Evolutionary conservation across 306 rosid genomes (phyloP), one percentile per base, ranked within the genome.

Genomic region (Crotalaria pallida): DNA sequence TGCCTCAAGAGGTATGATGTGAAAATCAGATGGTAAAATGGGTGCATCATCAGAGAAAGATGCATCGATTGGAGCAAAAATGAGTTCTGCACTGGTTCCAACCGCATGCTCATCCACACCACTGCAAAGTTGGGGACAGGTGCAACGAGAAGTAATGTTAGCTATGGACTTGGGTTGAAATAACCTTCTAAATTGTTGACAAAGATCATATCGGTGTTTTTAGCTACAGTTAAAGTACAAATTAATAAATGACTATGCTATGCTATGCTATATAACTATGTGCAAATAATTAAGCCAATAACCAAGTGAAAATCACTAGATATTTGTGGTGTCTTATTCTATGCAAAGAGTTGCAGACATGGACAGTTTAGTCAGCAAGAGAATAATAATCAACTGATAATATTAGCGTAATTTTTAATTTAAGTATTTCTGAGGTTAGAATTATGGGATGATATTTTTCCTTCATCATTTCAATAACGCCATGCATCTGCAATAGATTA

Each of bases 41-140:
- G 97, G 97, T 19, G 96, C 97, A 72, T 91, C 96, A 61, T 94
- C 97, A 11, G 98, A 88, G 74, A 94, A 94, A 23, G 98, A 91
- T 47, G 98, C 98, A 48, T 94, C 98, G 16, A 94, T 94, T 10
- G 98, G 98, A 86, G 97, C 96, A 86, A 94, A 94, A 63, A 94
- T 68, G 64, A 94, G 97, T 65, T 94, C 98, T 2, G 98, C 92
- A 69, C 88, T 81, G 53, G 86, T 88, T 64, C 98, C 97, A 49
- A 88, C 82, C 10, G 92, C 80, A 72, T 87, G 87, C 80, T 94
- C 98, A 59, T 94, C 97, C 78, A 88, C 95, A 71, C 97, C 97
- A 47, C 86, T 90, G 38, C 97, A 94, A 53, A 94, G 88, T 97
- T 94, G 89, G n/a, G 53, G 67, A 74, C 23, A 58, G 22, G 55